These are phyloP conservation scores for Oryza glaberrima DNA, from an alignment of 176 grass and related monocot species.

Conservation along the genomic window DNA sequence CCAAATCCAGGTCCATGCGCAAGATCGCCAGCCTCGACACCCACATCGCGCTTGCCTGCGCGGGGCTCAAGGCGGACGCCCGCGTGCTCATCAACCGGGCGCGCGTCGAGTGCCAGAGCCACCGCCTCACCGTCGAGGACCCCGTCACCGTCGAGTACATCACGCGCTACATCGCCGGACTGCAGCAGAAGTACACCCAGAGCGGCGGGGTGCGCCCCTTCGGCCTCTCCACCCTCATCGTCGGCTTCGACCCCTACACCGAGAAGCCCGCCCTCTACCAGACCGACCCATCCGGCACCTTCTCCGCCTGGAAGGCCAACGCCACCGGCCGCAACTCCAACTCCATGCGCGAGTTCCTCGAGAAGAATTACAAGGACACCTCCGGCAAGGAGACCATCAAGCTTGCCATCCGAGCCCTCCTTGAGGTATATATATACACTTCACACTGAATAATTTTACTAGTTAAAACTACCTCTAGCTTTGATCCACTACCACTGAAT, in stretches of 20 bases:
- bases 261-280: constrained; percentile 75
- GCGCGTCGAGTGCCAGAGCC: constrained; percentile 92
- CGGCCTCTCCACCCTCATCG: constrained; percentile 85
- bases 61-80: constrained; percentile 93
- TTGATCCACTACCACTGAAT: constrained; percentile 8
- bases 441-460: not conserved
- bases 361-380: constrained; percentile 99
- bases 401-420: constrained; percentile 83
- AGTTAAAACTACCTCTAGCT: not conserved
- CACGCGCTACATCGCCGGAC: constrained; percentile 89
- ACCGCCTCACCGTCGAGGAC: constrained; percentile 84
- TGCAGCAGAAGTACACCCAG: constrained; percentile 96
- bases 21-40: constrained; percentile 93
- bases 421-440: constrained; percentile 61
- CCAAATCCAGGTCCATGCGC: constrained; percentile 58
- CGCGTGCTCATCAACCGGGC: constrained; percentile 85
- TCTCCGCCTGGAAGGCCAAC: constrained; percentile 94
- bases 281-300: constrained; percentile 90
- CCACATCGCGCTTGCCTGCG: constrained; percentile 89
- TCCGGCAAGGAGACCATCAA: constrained; percentile 92
- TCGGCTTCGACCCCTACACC: constrained; percentile 85
- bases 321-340: constrained; percentile 94
- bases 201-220: constrained; percentile 87
- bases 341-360: constrained; percentile 93
- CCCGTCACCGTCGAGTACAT: constrained; percentile 94